A percentile compares a stretch with the other conserved stretches of the same genome.
phyloP scores from a whole-genome alignment of 2,329 filamentous ascomycete species.

The Ascomycota sp. region DNA sequence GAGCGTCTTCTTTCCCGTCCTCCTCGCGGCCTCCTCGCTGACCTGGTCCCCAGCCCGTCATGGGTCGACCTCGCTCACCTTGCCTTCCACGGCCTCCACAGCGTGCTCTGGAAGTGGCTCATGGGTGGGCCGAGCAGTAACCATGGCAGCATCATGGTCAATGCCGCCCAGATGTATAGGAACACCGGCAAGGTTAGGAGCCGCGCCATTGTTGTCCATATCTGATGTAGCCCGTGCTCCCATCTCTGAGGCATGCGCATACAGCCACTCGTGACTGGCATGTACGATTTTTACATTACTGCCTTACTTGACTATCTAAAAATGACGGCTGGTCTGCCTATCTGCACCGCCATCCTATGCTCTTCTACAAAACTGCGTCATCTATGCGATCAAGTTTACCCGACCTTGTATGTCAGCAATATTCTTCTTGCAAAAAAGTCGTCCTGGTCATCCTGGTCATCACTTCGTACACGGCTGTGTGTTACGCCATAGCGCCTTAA shows the following conservation, averaged over 20 bases:
- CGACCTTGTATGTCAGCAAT: too few relatives aligned
- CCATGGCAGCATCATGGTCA: conserved; percentile 31
- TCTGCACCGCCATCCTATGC: too few relatives aligned
- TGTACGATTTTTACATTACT: background rate
- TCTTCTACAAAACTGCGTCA: too few relatives aligned
- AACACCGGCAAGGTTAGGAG: conserved; percentile 27
- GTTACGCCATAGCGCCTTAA: too few relatives aligned
- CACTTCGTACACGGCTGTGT: too few relatives aligned
- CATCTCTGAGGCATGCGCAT: too few relatives aligned
- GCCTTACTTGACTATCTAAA: too few relatives aligned
- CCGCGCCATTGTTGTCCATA: conserved; percentile 15
- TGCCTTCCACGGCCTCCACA: conserved; percentile 22
- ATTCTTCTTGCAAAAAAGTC: too few relatives aligned
- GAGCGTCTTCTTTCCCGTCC: conserved; percentile 37
- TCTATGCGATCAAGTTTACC: too few relatives aligned
- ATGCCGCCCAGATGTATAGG: conserved; percentile 34
- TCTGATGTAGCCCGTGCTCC: conserved; percentile 4
- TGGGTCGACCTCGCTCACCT: conserved; percentile 27
- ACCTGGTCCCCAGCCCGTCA: conserved; percentile 22
- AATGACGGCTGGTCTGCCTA: too few relatives aligned
- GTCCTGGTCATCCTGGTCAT: too few relatives aligned
- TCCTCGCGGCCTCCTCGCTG: conserved; percentile 20
- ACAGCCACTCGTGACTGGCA: background rate
- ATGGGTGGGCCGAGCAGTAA: conserved; percentile 31
- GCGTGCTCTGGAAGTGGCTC: conserved; percentile 33